These are phyloP conservation scores for Trametes meyenii DNA, from an alignment of 768 basidiomycete genomes.

Conservation along the genomic window DNA sequence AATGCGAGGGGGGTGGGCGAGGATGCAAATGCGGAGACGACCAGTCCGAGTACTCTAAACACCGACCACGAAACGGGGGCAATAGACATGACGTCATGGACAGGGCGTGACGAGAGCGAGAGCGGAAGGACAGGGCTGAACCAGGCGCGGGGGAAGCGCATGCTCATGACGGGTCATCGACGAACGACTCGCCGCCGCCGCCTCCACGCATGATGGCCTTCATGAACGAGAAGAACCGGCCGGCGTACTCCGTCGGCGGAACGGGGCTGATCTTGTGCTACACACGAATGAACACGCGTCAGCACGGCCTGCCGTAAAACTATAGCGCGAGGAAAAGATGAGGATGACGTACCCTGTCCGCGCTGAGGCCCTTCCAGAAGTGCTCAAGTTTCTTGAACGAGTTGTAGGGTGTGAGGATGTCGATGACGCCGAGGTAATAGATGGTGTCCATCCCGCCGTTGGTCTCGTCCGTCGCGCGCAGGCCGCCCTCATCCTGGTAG, in stretches of 20 bases:
- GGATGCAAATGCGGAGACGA: not conserved
- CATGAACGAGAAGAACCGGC: constrained; percentile 88
- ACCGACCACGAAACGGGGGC: not conserved
- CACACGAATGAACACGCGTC: constrained; percentile 6
- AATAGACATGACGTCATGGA: too few species aligned
- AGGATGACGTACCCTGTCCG: constrained; percentile 72
- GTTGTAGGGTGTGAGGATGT: constrained; percentile 92
- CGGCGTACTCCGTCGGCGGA: constrained; percentile 82
- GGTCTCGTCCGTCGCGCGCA: constrained; percentile 85
- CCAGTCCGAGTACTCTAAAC: constrained; percentile 14
- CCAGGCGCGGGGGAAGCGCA: not conserved
- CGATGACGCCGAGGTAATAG: constrained; percentile 95
- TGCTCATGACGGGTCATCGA: constrained; percentile 7
- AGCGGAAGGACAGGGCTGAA: not conserved
- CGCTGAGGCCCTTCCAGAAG: constrained; percentile 87
- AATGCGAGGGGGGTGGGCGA: not conserved
- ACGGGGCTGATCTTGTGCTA: constrained; percentile 97
- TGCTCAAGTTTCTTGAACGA: constrained; percentile 80
- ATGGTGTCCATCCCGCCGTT: constrained; percentile 77
- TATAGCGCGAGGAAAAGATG: not conserved
- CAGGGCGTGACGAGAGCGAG: not conserved
- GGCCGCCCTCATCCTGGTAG: constrained; percentile 95
- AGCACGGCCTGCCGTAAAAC: constrained; percentile 11
- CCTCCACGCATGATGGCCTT: constrained; percentile 84
- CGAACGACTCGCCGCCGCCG: constrained; percentile 56